Percentiles rank a stretch among this genome's conserved stretches.
These are phyloP conservation scores for Cladosporium velox DNA, from an alignment of 2,329 filamentous ascomycete genomes.

Conservation along the genomic window DNA sequence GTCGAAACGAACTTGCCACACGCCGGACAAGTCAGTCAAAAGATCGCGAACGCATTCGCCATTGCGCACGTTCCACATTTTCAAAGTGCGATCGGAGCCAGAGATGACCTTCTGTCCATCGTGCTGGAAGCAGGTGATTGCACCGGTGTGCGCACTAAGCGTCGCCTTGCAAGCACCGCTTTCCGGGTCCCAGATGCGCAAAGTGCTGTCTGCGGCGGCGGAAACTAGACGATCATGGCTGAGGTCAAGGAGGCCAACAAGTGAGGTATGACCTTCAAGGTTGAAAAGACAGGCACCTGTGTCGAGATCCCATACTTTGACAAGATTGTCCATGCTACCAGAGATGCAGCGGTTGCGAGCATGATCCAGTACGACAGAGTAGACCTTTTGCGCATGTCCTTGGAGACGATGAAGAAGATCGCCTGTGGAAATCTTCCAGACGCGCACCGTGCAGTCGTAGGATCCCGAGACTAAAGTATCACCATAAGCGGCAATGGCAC, in stretches of 20 bases:
- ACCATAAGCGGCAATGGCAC: constrained; percentile 90
- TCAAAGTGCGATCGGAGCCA: constrained; percentile 90
- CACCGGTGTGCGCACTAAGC: constrained; percentile 89
- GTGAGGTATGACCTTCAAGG: constrained; percentile 86
- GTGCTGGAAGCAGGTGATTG: constrained; percentile 98
- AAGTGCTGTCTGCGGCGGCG: constrained; percentile 89
- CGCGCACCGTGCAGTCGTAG: constrained; percentile 91
- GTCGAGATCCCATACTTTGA: constrained; percentile 95
- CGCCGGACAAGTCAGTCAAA: constrained; percentile 88
- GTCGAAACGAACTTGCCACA: constrained; percentile 99
- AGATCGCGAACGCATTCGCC: constrained; percentile 92
- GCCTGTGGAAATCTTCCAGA: constrained; percentile 97
- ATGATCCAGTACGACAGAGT: constrained; percentile 92
- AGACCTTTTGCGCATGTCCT: constrained; percentile 91
- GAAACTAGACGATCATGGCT: constrained; percentile 89
- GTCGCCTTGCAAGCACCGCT: constrained; percentile 87
- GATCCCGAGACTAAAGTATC: constrained; percentile 97
- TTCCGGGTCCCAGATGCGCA: constrained; percentile 96
- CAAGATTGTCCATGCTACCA: constrained; percentile 95
- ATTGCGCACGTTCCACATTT: constrained; percentile 96
- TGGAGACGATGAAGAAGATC: constrained; percentile 80
- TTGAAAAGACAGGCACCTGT: constrained; percentile 84
- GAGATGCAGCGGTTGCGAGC: constrained; percentile 94
- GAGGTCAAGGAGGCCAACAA: constrained; percentile 89
- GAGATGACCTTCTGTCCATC: constrained; percentile 96